Evolutionary conservation across 352 stramenopile species (phyloP), one percentile per base, ranked within the genome.

Genomic region (Phytophthora agathidicida): DNA sequence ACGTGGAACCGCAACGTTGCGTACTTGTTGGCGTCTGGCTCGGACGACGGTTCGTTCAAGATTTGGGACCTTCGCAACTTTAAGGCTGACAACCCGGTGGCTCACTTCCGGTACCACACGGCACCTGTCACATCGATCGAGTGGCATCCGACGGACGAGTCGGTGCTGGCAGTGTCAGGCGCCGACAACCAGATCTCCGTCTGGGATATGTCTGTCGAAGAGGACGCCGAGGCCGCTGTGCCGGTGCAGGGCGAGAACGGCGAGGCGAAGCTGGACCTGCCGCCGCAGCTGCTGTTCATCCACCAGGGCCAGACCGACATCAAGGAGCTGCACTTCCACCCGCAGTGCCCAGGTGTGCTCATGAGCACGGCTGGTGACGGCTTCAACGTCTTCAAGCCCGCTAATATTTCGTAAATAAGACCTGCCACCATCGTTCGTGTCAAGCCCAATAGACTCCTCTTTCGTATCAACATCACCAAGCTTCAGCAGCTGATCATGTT

Each of bases 281-380:
- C 97, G 26, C 94, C 97, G 32, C 97, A 99, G 81, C 86, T 99
- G 33, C 84, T 99, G 20, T 99, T 99, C 82, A 96, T 99, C 47
- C 97, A 99, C 80, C 97, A 98, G 69, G 98, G 98, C n/a, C 97
- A 98, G 63, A 92, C 88, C 42, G 96, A 99, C 70, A 98, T 99
- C 75, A 99, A 99, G 80, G 98, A 99, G 77, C 77, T 99, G 16
- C 97, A 99, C 77, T 99, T 99, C 86, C 97, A 99, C 83, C 96
- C 92, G 38, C 98, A 99, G 80, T 98, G 99, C 55, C 95, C 96
- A 27, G 98, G 96, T 62, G 91, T 98, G 68, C 75, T 99, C 30
- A 93, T 99, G 48, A 98, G 93, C 49, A 99, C 97, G 19, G 97
- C 97, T 32, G 86, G 91, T 57, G 96, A 98, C 68, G 96, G 96